Percentiles rank a stretch among this genome's conserved stretches.
Conservation (phyloP, 1,284 basidiomycete species). For the Cerioporus squamosus region DNA sequence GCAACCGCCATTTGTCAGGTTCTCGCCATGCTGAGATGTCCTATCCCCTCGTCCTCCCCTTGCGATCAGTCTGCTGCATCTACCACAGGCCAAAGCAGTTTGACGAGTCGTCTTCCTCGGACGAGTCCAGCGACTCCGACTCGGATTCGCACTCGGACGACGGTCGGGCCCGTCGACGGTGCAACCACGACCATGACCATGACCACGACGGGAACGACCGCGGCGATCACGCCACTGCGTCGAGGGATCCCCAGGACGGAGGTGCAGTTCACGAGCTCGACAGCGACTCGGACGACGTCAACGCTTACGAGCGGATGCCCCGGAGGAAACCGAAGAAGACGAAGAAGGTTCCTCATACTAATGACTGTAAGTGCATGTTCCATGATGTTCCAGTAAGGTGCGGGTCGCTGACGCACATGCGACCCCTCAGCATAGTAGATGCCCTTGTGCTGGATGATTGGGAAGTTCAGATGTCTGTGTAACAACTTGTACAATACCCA, state of each 20-base stretch:
- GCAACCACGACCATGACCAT: conserved; percentile 26
- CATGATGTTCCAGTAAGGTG: not conserved
- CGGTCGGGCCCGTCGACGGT: conserved; percentile 17
- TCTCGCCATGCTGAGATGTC: not conserved
- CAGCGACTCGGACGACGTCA: conserved; percentile 42
- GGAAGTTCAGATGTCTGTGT: not conserved
- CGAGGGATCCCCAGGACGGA: conserved; percentile 27
- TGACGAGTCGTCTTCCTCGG: conserved; percentile 82
- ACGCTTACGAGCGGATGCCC: conserved; percentile 62
- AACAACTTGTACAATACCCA: not conserved
- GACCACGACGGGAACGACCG: conserved; percentile 27
- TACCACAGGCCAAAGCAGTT: conserved; percentile 81
- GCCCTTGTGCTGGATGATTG: not conserved
- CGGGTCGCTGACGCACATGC: not conserved
- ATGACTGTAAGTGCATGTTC: conserved; percentile 5
- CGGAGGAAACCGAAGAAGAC: conserved; percentile 45
- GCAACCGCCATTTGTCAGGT: conserved; percentile 33
- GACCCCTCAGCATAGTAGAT: not conserved
- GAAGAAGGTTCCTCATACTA: conserved; percentile 36
- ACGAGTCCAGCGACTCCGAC: conserved; percentile 60
- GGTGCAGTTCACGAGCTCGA: conserved; percentile 39
- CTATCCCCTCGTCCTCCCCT: not conserved
- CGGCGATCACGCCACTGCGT: conserved; percentile 29
- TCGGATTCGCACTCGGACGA: conserved; percentile 43
- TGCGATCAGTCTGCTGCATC: conserved; percentile 79